Base-by-base conservation (phyloP, 768 basidiomycete species). In the Psilocybe cyanescens region DNA sequence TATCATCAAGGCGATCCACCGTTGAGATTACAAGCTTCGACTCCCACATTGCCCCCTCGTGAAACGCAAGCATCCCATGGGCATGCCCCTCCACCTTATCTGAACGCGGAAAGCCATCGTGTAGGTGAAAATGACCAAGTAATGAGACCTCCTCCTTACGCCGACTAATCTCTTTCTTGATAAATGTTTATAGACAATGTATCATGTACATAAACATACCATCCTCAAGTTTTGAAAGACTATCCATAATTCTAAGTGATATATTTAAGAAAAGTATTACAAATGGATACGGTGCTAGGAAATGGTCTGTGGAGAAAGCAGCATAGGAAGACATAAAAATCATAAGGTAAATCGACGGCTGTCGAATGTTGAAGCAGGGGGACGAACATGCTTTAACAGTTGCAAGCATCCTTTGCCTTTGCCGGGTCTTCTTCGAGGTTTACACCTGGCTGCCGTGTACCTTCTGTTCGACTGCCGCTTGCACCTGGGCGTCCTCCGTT, bases 51-150 rank as follows among this genome's bases (percentile, higher is more conserved):
- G n/a, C 61, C 75, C 55, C 67, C 75, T 19, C 70, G 70, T 35
- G 72, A 74, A 63, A 73, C 74, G 39, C 75, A 68, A 59, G 64
- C 78, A 59, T 70, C 79, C 45, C 81, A 85, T 69, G 81, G 80
- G 35, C 78, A 88, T 67, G 90, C 91, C n/a, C 90, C 92, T 12
- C 91, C 91, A 8, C 91, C 91, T 14, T 94, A 94, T 74, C 80
- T 88, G 59, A 83, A 86, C 48, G 83, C 86, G 28, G 83, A 80
- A 30, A 57, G 70, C 72, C 54, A 76, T 74, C 53, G 75, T 54
- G 67, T 53, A 50, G 61, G 74, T 59, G 83, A 83, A 47, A 81
- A 79, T 65, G 86, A 85, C 67, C 80, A 82, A 70, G 83, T 83
- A 29, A 76, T 75, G 44, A 76, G 82, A 56, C 87, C 87, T 7